phyloP scores from a whole-genome alignment of 768 basidiomycete genomes.

The Kwoniella pini region DNA sequence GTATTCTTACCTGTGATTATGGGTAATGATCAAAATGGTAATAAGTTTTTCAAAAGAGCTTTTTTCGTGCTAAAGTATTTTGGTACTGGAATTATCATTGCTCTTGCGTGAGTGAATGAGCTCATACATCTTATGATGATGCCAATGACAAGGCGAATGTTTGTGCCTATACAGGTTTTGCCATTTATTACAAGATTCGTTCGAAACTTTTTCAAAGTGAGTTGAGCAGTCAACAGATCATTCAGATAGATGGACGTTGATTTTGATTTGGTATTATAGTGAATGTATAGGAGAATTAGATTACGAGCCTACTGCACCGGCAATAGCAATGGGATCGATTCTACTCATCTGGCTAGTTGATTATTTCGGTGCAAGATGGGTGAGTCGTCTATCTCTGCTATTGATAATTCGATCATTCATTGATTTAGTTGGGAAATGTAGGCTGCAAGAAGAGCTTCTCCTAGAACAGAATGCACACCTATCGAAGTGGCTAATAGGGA shows the following conservation, averaged over 20 bases:
- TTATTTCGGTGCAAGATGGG: slow-evolving; percentile 11
- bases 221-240: background rate
- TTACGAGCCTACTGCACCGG: slow-evolving; percentile 13
- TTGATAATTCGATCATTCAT: background rate
- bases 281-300: slow-evolving; percentile 13
- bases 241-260: background rate
- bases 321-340: slow-evolving; percentile 14
- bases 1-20: slow-evolving; percentile 6
- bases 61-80: slow-evolving; percentile 11
- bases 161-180: slow-evolving; percentile 8
- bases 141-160: no score
- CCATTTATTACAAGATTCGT: slow-evolving; percentile 10
- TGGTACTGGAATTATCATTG: slow-evolving; percentile 13
- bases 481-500: no score
- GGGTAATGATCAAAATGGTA: background rate
- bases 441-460: background rate
- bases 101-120: slow-evolving; percentile 11
- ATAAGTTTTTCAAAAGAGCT: background rate
- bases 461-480: background rate
- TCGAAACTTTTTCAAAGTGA: slow-evolving; percentile 15
- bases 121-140: no score
- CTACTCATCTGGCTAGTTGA: slow-evolving; percentile 13
- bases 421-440: background rate
- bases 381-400: background rate
- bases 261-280: background rate